phyloP scores from a whole-genome alignment of 208 protist genomes.

The Leishmania turanica region DNA sequence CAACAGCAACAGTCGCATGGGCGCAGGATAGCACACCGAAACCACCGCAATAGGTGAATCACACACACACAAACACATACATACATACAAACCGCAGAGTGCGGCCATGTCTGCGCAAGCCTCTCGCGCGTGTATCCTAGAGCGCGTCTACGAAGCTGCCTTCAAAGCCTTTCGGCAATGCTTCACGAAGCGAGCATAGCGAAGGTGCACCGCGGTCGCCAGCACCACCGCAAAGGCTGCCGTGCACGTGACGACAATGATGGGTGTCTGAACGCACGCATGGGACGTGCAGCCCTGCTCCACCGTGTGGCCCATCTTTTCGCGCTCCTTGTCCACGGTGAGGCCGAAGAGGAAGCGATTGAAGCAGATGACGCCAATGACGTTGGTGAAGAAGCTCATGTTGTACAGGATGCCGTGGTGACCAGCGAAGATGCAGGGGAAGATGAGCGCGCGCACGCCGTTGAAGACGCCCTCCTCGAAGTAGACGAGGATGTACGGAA shows the following conservation, averaged over 20 bases:
- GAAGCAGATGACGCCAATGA: slow-evolving; percentile 67
- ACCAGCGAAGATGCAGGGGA: slow-evolving; percentile 51
- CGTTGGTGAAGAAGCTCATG: slow-evolving; percentile 59
- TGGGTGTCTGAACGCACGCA: slow-evolving; percentile 46
- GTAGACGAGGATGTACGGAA: slow-evolving; percentile 74
- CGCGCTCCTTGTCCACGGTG: slow-evolving; percentile 54
- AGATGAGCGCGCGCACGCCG: slow-evolving; percentile 61
- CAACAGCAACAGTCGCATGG: not conserved
- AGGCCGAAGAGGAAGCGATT: slow-evolving; percentile 72
- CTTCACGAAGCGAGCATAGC: slow-evolving; percentile 52
- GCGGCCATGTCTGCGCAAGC: slow-evolving; percentile 2
- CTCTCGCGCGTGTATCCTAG: not conserved
- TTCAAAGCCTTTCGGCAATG: slow-evolving; percentile 20
- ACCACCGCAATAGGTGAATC: not conserved
- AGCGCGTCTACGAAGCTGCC: not conserved
- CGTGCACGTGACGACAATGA: slow-evolving; percentile 51
- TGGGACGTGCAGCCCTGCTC: slow-evolving; percentile 39
- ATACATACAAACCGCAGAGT: not conserved
- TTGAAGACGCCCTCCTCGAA: slow-evolving; percentile 70
- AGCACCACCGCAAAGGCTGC: slow-evolving; percentile 39
- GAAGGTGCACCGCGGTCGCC: slow-evolving; percentile 50
- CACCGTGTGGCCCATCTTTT: slow-evolving; percentile 40
- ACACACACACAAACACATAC: not conserved
- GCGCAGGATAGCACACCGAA: not conserved
- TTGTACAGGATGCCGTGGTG: slow-evolving; percentile 70